These are phyloP conservation scores for Globisporangium cederbergense DNA, from an alignment of 352 stramenopile species.

Conservation along the genomic window DNA sequence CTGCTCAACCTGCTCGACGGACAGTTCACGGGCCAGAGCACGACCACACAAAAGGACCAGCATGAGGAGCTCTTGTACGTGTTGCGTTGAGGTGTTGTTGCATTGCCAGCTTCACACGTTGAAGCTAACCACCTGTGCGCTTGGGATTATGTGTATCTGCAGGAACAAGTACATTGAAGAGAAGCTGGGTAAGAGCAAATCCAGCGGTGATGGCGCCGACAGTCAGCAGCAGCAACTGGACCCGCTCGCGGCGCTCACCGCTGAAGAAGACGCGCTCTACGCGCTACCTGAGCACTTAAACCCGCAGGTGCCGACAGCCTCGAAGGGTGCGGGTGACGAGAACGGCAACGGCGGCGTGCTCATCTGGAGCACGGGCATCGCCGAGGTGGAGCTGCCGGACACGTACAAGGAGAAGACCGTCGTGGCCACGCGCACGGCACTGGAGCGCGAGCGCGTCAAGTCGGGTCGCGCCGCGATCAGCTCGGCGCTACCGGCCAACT, in stretches of 20 bases:
- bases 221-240: not conserved
- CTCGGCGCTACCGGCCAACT: slow-evolving; percentile 66
- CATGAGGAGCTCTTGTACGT: slow-evolving; percentile 71
- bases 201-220: slow-evolving; percentile 2
- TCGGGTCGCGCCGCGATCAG: slow-evolving; percentile 20
- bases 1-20: slow-evolving; percentile 69
- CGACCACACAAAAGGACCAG: slow-evolving; percentile 56
- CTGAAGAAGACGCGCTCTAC: slow-evolving; percentile 68
- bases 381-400: slow-evolving; percentile 68
- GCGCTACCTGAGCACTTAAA: slow-evolving; percentile 58
- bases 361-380: slow-evolving; percentile 75
- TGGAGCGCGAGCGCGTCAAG: slow-evolving; percentile 29
- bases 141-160: not conserved
- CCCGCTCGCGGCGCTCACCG: slow-evolving; percentile 18
- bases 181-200: slow-evolving; percentile 48
- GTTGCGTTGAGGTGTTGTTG: not conserved
- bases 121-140: not conserved
- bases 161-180: slow-evolving; percentile 86
- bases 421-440: slow-evolving; percentile 42
- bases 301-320: slow-evolving; percentile 31
- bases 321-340: slow-evolving; percentile 31
- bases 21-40: slow-evolving; percentile 77
- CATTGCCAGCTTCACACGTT: not conserved
- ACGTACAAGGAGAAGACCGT: slow-evolving; percentile 50
- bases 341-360: slow-evolving; percentile 60